Conservation (phyloP, 495 filamentous ascomycete genomes). For the Neurospora pannonica region DNA sequence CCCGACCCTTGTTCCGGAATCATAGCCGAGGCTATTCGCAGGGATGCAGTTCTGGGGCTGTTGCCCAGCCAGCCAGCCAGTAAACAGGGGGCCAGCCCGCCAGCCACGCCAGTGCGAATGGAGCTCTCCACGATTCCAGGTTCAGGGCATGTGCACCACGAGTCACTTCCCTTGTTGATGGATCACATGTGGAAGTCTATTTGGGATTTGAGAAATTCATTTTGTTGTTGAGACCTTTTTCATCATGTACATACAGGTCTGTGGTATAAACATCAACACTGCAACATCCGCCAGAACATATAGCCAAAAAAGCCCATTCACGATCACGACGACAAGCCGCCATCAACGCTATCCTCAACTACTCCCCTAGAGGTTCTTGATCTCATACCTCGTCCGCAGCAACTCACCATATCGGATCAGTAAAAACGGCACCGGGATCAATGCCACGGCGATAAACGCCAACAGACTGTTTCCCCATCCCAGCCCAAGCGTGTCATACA, state of each 20-base stretch:
- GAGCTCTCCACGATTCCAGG: background rate
- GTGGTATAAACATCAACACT: background rate
- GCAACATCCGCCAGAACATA: background rate
- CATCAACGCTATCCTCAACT: background rate
- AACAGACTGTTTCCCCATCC: slow-evolving; percentile 55
- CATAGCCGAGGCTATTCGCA: slow-evolving; percentile 1
- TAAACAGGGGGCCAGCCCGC: background rate
- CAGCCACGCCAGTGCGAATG: background rate
- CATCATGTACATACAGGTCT: background rate
- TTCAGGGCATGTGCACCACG: background rate
- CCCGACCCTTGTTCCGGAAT: slow-evolving; percentile 1
- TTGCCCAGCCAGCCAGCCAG: background rate
- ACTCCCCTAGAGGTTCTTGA: slow-evolving; percentile 28
- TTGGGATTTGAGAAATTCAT: background rate
- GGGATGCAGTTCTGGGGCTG: background rate
- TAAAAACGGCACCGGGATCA: slow-evolving; percentile 42
- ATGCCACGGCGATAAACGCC: slow-evolving; percentile 41
- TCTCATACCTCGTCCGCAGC: slow-evolving; percentile 34
- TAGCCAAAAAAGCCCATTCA: background rate
- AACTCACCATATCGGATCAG: slow-evolving; percentile 44
- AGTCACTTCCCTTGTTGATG: background rate
- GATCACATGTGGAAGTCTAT: background rate
- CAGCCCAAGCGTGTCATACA: slow-evolving; percentile 46
- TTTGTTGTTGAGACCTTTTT: background rate
- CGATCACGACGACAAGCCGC: background rate